Conservation (phyloP, 2,329 filamentous ascomycete genomes). For the Clonostachys sp. region DNA sequence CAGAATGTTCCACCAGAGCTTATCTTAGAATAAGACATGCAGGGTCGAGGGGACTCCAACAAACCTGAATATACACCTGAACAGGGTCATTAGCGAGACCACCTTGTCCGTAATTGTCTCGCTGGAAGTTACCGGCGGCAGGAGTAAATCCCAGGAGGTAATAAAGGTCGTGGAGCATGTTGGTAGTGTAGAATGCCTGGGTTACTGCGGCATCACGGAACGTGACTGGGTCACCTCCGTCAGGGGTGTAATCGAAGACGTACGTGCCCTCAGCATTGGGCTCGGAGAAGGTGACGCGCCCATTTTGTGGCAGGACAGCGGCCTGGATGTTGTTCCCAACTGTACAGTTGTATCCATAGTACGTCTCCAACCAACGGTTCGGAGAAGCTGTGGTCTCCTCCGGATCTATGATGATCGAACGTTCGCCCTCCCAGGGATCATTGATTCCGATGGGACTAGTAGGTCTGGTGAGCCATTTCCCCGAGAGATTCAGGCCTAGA, state of each 20-base stretch:
- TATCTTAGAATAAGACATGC: too few relatives aligned
- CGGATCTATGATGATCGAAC: constrained; percentile 42
- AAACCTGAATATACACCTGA: constrained; percentile 39
- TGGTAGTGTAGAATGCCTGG: constrained; percentile 52
- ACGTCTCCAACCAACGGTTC: not conserved
- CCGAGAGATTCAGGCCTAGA: constrained; percentile 20
- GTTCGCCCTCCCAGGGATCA: not conserved
- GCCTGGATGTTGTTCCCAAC: not conserved
- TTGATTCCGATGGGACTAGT: not conserved
- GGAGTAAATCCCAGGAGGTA: constrained; percentile 51
- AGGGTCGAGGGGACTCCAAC: too few relatives aligned
- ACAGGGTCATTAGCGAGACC: constrained; percentile 41
- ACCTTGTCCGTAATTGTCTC: constrained; percentile 42
- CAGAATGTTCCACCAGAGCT: too few relatives aligned
- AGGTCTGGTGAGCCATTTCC: not conserved
- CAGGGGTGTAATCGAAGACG: constrained; percentile 35
- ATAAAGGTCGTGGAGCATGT: constrained; percentile 49
- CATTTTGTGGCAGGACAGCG: not conserved
- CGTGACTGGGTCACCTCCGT: constrained; percentile 17
- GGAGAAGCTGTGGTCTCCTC: not conserved
- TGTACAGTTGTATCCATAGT: too few relatives aligned
- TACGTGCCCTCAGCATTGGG: constrained; percentile 17
- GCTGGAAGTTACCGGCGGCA: constrained; percentile 48
- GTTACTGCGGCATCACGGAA: constrained; percentile 45
- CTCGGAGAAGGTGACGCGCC: constrained; percentile 33